Conservation (phyloP, 306 rosid species). For the Castanea crenata region DNA sequence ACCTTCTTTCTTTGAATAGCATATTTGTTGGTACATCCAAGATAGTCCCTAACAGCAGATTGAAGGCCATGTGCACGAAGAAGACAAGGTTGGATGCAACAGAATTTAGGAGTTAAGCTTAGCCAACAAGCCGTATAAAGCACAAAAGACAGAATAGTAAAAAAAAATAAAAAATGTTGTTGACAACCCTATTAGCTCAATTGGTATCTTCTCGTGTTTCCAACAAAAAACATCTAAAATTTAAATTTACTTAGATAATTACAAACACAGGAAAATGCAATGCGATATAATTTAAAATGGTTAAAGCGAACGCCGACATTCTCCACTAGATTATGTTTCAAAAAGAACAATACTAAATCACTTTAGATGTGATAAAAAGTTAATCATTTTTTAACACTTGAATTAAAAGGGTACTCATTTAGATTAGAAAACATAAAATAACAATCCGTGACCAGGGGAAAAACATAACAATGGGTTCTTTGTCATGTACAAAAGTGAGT, state of each 20-base stretch:
- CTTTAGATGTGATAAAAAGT: constrained; percentile 15
- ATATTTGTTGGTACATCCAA: not conserved
- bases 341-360: constrained; percentile 5
- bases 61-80: constrained; percentile 38
- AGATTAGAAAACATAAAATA: not conserved
- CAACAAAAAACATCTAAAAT: too few relatives aligned
- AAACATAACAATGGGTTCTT: constrained; percentile 26
- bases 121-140: constrained; percentile 5
- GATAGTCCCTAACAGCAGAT: constrained; percentile 21
- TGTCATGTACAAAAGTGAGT: constrained; percentile 27
- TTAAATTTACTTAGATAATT: too few relatives aligned
- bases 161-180: too few relatives aligned
- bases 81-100: not conserved
- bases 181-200: too few relatives aligned
- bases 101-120: constrained; percentile 6
- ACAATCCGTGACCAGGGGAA: constrained; percentile 34
- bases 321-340: not conserved
- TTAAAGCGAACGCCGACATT: constrained; percentile 7
- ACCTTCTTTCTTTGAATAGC: too few relatives aligned
- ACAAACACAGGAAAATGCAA: too few relatives aligned
- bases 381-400: constrained; percentile 1
- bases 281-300: not conserved
- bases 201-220: too few relatives aligned
- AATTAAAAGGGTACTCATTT: constrained; percentile 10
- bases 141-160: too few relatives aligned